These are phyloP conservation scores for Stephania cephalantha DNA, from an alignment of 164 flowering plant genomes.

Conservation along the genomic window DNA sequence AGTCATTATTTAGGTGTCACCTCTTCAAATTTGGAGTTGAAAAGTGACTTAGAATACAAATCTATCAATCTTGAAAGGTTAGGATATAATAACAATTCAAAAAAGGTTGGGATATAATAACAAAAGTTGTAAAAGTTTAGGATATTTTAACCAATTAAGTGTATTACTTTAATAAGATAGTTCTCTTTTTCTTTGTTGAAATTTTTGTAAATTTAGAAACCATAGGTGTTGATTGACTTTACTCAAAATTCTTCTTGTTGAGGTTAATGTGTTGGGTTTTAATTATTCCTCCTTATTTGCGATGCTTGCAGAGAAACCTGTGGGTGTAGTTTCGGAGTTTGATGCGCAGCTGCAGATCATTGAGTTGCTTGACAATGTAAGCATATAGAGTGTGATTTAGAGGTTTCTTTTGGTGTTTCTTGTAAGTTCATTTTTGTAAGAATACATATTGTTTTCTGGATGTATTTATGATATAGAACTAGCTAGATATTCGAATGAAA, in stretches of 20 bases:
- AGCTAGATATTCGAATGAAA: background rate
- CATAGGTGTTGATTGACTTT: background rate
- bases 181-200: background rate
- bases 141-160: too few species aligned
- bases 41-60: too few species aligned
- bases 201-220: background rate
- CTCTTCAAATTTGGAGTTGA: too few species aligned
- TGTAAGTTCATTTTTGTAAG: background rate
- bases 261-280: background rate
- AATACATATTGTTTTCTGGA: background rate
- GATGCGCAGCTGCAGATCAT: conserved; percentile 86
- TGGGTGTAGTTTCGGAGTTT: conserved; percentile 67
- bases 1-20: too few species aligned
- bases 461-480: background rate
- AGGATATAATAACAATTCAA: too few species aligned
- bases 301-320: conserved; percentile 58
- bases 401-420: background rate
- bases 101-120: too few species aligned
- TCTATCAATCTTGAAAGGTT: too few species aligned
- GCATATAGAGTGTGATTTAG: background rate
- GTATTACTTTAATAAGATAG: background rate
- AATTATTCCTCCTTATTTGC: background rate
- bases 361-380: conserved; percentile 89
- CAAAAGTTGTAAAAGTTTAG: too few species aligned
- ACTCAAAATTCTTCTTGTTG: background rate